Evolutionary conservation across 306 rosid genomes (phyloP).

Genomic region (Dryas octopetala): DNA sequence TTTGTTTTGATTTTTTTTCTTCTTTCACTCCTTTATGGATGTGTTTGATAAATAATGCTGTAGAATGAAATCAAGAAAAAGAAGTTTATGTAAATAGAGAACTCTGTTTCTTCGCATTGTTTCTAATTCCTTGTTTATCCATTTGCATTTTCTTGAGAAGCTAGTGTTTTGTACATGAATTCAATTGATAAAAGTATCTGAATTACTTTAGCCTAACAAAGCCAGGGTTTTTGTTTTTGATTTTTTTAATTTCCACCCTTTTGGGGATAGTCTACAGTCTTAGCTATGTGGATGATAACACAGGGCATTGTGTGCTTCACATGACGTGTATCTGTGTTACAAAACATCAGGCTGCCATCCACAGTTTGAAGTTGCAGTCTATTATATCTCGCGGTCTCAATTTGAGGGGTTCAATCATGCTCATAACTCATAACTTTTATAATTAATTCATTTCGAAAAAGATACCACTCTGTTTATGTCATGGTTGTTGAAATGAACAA

Average conservation of each 20-base stretch:
- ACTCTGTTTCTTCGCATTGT: slow-evolving; percentile 7
- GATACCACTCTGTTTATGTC: slow-evolving; percentile 18
- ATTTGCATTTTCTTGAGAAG: not conserved
- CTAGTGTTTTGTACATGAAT: not conserved
- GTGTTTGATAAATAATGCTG: slow-evolving; percentile 82
- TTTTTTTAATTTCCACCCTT: too few relatives aligned
- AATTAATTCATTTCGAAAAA: slow-evolving; percentile 2
- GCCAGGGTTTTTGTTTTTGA: too few relatives aligned
- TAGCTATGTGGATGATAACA: not conserved
- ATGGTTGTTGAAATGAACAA: slow-evolving; percentile 17
- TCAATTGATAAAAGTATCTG: too few relatives aligned
- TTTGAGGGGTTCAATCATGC: not conserved
- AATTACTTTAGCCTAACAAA: too few relatives aligned
- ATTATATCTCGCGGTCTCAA: not conserved
- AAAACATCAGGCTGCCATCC: slow-evolving; percentile 15
- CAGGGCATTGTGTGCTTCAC: not conserved
- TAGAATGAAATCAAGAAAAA: slow-evolving; percentile 44
- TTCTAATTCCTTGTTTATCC: not conserved
- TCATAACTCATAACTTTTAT: not conserved
- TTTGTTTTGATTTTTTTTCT: slow-evolving; percentile 7
- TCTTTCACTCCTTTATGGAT: slow-evolving; percentile 29
- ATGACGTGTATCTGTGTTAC: not conserved
- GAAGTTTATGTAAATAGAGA: slow-evolving; percentile 49
- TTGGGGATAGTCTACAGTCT: too few relatives aligned
- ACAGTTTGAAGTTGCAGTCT: not conserved